Evolutionary conservation across 2,329 filamentous ascomycete genomes (phyloP), one percentile per base, ranked within the genome.

Genomic region (Penicillium griseofulvum): DNA sequence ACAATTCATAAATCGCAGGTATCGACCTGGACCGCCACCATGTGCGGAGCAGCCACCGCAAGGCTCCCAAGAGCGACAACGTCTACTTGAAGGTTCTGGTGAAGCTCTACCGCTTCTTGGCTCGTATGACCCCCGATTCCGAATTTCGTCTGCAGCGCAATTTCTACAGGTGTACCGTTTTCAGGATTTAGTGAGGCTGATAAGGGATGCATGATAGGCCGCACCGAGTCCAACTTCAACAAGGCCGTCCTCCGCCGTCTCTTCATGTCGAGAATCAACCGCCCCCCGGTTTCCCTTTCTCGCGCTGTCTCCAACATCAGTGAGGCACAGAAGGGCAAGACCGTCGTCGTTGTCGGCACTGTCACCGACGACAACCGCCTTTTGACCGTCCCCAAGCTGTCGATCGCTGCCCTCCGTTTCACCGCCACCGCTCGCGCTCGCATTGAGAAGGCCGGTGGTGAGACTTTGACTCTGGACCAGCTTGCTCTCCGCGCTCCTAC

Each of bases 261-360:
- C 61, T 96, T 96, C 77, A 96, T 94, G 90, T 96, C 91, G 79
- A 91, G 92, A 81, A 96, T 95, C 82, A 97, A 97, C 89, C 89
- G 92, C 71, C 90, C 91, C 61, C 91, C 94, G 65, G 87, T 99
- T 74, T 97, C 92, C 60, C 84, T 99, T 73, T 97, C 92, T 68
- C 90, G 93, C 79, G 91, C 97, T 74, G 87, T 83, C 65, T 78
- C 81, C 75, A 89, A 77, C 55, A 79, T 84, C 71, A 80, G 79
- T 74, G 84, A 87, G 71, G 81, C 74, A 9, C 75, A 78, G 64
- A 74, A 77, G 63, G 76, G 74, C 65, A 90, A 96, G 85, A 97
- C 90, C 71, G 83, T 97, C 68, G 94, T 97, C 67, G 81, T 97
- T 65, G 87, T 99, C 73, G 94, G 91, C 71, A 96, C 93, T 74